A percentile compares a stretch with the other conserved stretches of the same genome.
phyloP scores from a whole-genome alignment of 768 basidiomycete genomes.

The Macrolepiota dolichaula region DNA sequence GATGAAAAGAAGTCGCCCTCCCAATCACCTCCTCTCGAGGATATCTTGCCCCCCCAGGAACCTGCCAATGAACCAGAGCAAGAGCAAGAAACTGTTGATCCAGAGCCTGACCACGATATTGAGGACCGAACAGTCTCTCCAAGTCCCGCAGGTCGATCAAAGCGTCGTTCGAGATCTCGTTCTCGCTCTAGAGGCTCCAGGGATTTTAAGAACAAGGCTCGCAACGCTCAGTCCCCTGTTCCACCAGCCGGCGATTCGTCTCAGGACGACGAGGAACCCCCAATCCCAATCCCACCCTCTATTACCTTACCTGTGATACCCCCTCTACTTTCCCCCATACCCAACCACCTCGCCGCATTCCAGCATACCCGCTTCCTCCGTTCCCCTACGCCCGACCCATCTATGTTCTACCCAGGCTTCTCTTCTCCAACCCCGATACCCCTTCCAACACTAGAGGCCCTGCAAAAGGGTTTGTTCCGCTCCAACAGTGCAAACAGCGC shows the following conservation, averaged over 20 bases:
- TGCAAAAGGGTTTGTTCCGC: slow-evolving; percentile 77
- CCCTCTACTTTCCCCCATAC: slow-evolving; percentile 54
- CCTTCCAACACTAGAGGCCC: slow-evolving; percentile 72
- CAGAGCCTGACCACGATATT: slow-evolving; percentile 22
- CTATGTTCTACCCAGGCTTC: slow-evolving; percentile 60
- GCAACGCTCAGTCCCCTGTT: slow-evolving; percentile 44
- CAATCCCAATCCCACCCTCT: slow-evolving; percentile 30
- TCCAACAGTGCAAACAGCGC: slow-evolving; percentile 89
- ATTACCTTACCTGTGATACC: slow-evolving; percentile 39
- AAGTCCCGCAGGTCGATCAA: slow-evolving; percentile 44
- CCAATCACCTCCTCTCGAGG: slow-evolving; percentile 22
- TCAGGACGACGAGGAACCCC: slow-evolving; percentile 52
- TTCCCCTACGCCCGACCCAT: slow-evolving; percentile 53
- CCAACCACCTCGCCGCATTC: slow-evolving; percentile 38
- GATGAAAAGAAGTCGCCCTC: slow-evolving; percentile 30
- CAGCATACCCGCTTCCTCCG: slow-evolving; percentile 41
- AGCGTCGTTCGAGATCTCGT: slow-evolving; percentile 75
- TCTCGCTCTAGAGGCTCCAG: slow-evolving; percentile 74
- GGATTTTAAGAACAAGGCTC: slow-evolving; percentile 64
- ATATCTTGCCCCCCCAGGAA: slow-evolving; percentile 6
- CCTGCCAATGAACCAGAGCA: slow-evolving; percentile 13
- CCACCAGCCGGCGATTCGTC: slow-evolving; percentile 63
- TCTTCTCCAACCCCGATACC: slow-evolving; percentile 60
- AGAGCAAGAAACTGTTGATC: slow-evolving; percentile 16
- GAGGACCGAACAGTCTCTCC: slow-evolving; percentile 41